Conservation (phyloP, 345 rosid genomes). For the Hirschfeldia incana region DNA sequence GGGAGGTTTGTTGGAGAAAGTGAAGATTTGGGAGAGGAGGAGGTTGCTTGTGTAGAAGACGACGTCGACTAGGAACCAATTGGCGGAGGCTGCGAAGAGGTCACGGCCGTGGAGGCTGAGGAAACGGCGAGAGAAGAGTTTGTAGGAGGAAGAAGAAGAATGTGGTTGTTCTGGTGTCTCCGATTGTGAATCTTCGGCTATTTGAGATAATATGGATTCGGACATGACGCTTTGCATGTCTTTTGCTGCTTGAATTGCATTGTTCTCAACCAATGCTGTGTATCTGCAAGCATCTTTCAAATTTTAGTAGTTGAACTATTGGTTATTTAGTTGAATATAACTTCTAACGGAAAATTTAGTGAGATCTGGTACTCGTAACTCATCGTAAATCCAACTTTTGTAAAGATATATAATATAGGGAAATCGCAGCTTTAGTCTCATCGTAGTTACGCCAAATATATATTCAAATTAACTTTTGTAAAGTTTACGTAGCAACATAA, state of each 20-base stretch:
- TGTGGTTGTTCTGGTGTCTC: slow-evolving; percentile 17
- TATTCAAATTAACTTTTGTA: too few relatives aligned
- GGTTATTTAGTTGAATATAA: background rate
- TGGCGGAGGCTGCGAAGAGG: slow-evolving; percentile 53
- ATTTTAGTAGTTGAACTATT: background rate
- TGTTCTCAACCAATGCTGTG: slow-evolving; percentile 71
- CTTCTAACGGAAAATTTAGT: too few relatives aligned
- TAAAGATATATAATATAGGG: too few relatives aligned
- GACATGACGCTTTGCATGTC: slow-evolving; percentile 69
- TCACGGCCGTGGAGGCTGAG: slow-evolving; percentile 61
- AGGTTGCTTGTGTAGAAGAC: slow-evolving; percentile 69
- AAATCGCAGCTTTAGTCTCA: too few relatives aligned
- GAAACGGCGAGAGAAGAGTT: slow-evolving; percentile 58
- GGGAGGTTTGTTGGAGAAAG: background rate
- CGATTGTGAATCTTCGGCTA: slow-evolving; percentile 42
- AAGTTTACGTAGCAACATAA: too few relatives aligned
- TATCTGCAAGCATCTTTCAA: slow-evolving; percentile 44
- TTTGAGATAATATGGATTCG: slow-evolving; percentile 43
- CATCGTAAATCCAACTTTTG: too few relatives aligned
- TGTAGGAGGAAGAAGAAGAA: slow-evolving; percentile 36
- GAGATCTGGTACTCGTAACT: too few relatives aligned
- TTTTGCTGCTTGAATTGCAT: slow-evolving; percentile 60
- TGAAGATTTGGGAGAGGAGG: slow-evolving; percentile 58
- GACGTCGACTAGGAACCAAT: slow-evolving; percentile 41
- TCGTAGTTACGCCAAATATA: too few relatives aligned